Evolutionary conservation across 2,329 filamentous ascomycete genomes (phyloP), one percentile per base, ranked within the genome.

Genomic region (Arthrobotrys sphaeroides): DNA sequence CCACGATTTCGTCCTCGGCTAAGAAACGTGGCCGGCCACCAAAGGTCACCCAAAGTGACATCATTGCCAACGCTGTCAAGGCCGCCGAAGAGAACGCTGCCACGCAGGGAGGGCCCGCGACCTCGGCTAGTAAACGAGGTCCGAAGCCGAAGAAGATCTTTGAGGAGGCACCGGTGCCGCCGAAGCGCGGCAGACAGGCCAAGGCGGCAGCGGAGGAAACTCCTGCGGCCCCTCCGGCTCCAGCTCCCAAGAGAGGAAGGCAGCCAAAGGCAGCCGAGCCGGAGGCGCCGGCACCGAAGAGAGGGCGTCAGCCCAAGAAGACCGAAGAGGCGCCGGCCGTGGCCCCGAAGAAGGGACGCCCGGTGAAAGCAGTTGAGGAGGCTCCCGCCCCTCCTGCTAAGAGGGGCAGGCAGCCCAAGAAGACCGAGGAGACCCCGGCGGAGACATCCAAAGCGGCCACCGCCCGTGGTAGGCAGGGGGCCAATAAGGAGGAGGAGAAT

Each of bases 1-100:
- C 67, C 5, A 60, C 36, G 20, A 31, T 36, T 28, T 16, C 55
- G 5, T 43, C 55, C 6, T 4, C 55, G 6, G 40, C 36, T 1
- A 60, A 55, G 31, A 55, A 55, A 16, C 64, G 72, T 12, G 72
- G 72, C n/a, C 57, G 72, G 2, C 72, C 72, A 26, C 64, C 72
- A 10, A 75, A 75, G 72, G 64, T 64, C 31, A 55, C 49, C 40
- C 12, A 75, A 42, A 51, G 72, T 38, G 36, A 38, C 55, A 28
- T 65, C 18, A 67, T 38, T 9, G 55, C 62, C 22, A 69, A 60
- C 3, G 40, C 51, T 40, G 33, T 38, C 26, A 20, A 45, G 1
- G 59, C 59, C 31, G 13, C 67, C 5, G 67, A 57, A 74, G 78
- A 43, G 70, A 78, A 31, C 12, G 53, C 65, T 7, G 51, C 51